Percentiles rank a stretch among this genome's conserved stretches.
phyloP scores from a whole-genome alignment of 2,329 filamentous ascomycete genomes.

The Beauveria sp. region DNA sequence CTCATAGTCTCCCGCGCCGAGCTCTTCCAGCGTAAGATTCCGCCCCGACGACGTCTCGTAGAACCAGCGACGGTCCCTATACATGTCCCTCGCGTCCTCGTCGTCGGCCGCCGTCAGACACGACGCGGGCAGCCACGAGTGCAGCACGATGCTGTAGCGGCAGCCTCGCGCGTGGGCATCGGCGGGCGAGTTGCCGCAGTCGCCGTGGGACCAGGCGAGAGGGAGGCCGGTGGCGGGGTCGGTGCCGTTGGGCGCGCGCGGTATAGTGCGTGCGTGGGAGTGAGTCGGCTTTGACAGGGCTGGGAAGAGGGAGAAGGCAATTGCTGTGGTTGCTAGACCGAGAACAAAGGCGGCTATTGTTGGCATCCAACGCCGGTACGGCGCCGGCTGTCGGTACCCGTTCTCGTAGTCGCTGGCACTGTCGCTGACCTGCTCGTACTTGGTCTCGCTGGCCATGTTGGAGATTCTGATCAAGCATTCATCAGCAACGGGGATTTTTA shows the following conservation, averaged over 20 bases:
- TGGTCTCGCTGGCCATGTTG: background rate
- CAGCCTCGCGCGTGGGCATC: conserved; percentile 13
- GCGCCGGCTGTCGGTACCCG: background rate
- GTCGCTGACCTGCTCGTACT: conserved; percentile 8
- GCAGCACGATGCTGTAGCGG: conserved; percentile 16
- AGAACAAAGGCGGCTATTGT: conserved; percentile 4
- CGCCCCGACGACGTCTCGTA: conserved; percentile 11
- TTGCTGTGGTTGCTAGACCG: background rate
- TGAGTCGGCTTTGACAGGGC: background rate
- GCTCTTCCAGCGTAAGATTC: conserved; percentile 16
- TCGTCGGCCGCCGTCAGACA: conserved; percentile 16
- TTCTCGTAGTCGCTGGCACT: background rate
- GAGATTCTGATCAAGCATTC: too few relatives aligned
- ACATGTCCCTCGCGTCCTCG: conserved; percentile 19
- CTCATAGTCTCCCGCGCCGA: conserved; percentile 13
- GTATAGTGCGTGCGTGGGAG: conserved; percentile 5
- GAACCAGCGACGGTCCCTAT: conserved; percentile 13
- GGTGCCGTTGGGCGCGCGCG: conserved; percentile 8
- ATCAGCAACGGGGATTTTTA: background rate
- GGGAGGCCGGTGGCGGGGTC: conserved; percentile 14
- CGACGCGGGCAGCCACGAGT: conserved; percentile 16
- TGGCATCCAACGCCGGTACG: background rate
- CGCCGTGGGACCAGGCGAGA: conserved; percentile 14
- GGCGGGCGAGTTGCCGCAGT: conserved; percentile 17
- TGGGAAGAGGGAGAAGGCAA: background rate